Evolutionary conservation across 164 flowering plant species (phyloP).

Genomic region (Liriodendron chinense): DNA sequence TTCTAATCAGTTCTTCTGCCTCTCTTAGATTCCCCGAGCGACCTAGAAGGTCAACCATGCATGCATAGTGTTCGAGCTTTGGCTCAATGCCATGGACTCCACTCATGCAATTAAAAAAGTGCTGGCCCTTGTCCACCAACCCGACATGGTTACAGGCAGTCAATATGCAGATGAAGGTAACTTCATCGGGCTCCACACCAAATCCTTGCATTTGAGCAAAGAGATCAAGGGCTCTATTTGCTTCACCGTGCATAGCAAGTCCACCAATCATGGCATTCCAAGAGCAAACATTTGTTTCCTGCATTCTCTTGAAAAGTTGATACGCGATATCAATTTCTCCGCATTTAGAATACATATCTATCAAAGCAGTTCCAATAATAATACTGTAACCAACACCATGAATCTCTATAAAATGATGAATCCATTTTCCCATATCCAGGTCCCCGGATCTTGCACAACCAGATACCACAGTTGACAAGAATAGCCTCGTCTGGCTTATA

Average conservation of each 20-base stretch:
- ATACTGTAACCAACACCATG: background rate
- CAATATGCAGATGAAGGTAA: conserved; percentile 6
- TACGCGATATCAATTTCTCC: conserved; percentile 6
- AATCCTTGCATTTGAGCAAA: conserved; percentile 1
- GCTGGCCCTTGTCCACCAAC: conserved; percentile 3
- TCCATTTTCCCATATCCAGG: conserved; percentile 1
- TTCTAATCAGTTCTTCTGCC: background rate
- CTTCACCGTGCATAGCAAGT: conserved; percentile 7
- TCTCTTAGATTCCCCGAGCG: conserved; percentile 1
- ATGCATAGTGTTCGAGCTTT: conserved; percentile 9
- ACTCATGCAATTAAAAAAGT: conserved; percentile 4
- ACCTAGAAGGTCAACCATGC: conserved; percentile 13
- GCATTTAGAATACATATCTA: conserved; percentile 11
- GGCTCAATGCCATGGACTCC: conserved; percentile 1
- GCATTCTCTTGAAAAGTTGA: background rate
- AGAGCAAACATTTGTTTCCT: background rate
- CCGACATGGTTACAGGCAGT: conserved; percentile 10
- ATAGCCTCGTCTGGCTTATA: background rate
- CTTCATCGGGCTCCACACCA: background rate
- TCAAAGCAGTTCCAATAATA: background rate
- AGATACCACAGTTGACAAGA: conserved; percentile 4
- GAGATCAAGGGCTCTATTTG: conserved; percentile 3
- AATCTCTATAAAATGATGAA: conserved; percentile 11
- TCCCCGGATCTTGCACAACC: conserved; percentile 4
- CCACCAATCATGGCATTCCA: conserved; percentile 12